Conservation (phyloP, 2,329 filamentous ascomycete species). For the Calonectria pseudoturangicola region DNA sequence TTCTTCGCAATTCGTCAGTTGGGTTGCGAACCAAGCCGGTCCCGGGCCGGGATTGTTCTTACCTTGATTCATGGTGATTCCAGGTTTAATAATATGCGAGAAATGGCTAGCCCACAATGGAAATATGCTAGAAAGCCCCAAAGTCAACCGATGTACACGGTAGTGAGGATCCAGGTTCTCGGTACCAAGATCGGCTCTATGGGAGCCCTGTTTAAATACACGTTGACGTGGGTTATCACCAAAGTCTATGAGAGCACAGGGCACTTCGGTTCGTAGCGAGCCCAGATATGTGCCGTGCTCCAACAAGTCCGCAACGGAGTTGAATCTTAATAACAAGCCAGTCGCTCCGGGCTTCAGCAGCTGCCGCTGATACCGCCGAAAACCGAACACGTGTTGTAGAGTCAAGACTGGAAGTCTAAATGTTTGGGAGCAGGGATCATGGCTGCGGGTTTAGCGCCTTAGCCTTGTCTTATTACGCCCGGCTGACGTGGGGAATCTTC, state of each 20-base stretch:
- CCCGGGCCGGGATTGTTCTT: slow-evolving; percentile 7
- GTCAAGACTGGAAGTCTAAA: slow-evolving; percentile 18
- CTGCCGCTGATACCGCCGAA: slow-evolving; percentile 23
- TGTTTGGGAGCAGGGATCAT: slow-evolving; percentile 12
- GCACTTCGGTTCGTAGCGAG: slow-evolving; percentile 9
- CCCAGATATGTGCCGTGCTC: not conserved
- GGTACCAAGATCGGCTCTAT: slow-evolving; percentile 23
- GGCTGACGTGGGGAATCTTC: slow-evolving; percentile 13
- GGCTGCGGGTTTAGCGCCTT: slow-evolving; percentile 12
- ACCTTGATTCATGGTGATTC: slow-evolving; percentile 24
- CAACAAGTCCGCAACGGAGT: not conserved
- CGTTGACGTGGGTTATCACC: slow-evolving; percentile 21
- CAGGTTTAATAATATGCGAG: not conserved
- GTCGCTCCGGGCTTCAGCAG: not conserved
- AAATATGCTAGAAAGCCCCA: not conserved
- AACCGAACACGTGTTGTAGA: slow-evolving; percentile 21
- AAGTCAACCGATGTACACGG: slow-evolving; percentile 5
- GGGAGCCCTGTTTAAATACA: slow-evolving; percentile 27
- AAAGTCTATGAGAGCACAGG: slow-evolving; percentile 23
- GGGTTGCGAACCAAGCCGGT: slow-evolving; percentile 20
- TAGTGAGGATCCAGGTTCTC: slow-evolving; percentile 15
- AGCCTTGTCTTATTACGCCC: slow-evolving; percentile 17
- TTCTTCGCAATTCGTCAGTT: slow-evolving; percentile 29
- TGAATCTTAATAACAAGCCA: not conserved
- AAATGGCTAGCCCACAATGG: not conserved